Percentiles rank a stretch among this genome's conserved stretches.
Conservation (phyloP, 805 yeast species). For the Ascoidea asiatica region DNA sequence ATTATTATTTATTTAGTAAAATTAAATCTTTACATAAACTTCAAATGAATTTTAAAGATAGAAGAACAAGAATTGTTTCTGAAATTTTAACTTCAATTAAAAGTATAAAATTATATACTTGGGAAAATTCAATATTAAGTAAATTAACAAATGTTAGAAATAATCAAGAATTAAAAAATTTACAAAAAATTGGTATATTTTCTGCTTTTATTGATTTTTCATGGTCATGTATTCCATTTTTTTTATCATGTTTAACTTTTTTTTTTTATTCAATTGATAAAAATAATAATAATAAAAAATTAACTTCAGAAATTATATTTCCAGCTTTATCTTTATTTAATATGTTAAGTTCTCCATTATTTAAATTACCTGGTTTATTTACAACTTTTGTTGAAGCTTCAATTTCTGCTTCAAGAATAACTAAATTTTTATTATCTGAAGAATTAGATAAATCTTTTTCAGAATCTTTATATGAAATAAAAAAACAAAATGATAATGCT, state of each 20-base stretch:
- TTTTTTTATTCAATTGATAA: constrained; percentile 31
- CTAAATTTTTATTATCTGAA: constrained; percentile 30
- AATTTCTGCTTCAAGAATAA: constrained; percentile 42
- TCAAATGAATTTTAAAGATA: constrained; percentile 52
- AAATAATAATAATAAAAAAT: constrained; percentile 24
- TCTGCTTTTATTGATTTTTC: constrained; percentile 36
- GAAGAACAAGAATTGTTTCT: constrained; percentile 42
- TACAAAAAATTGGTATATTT: constrained; percentile 32
- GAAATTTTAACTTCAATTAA: constrained; percentile 49
- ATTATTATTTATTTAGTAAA: constrained; percentile 31
- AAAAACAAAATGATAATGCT: constrained; percentile 12
- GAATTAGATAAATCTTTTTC: constrained; percentile 27
- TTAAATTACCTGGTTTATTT: constrained; percentile 41
- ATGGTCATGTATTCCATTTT: constrained; percentile 51
- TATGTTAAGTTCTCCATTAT: constrained; percentile 43
- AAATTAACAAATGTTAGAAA: constrained; percentile 41
- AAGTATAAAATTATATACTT: constrained; percentile 50
- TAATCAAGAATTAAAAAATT: constrained; percentile 38
- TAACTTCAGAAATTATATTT: constrained; percentile 55
- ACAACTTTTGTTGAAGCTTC: constrained; percentile 44
- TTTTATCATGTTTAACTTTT: constrained; percentile 49
- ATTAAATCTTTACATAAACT: constrained; percentile 32
- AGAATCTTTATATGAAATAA: constrained; percentile 8
- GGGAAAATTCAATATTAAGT: constrained; percentile 52
- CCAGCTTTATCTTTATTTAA: constrained; percentile 53